These are phyloP conservation scores for Apodospora peruviana DNA, from an alignment of 495 filamentous ascomycete genomes.

Conservation along the genomic window DNA sequence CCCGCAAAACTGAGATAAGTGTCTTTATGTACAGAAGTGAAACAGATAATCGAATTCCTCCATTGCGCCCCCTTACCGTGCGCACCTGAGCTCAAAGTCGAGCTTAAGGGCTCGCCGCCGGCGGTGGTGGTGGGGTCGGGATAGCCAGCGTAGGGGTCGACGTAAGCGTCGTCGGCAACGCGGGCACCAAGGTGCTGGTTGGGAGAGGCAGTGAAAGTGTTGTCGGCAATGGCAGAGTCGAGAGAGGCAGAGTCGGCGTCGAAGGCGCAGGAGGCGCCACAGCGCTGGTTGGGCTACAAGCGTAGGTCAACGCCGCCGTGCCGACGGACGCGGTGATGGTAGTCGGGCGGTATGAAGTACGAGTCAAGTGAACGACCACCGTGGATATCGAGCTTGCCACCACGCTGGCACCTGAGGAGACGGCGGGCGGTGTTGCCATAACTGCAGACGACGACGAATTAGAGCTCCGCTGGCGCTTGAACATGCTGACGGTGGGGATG, in stretches of 20 bases:
- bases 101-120: no score
- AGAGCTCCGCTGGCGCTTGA: neutral
- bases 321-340: neutral
- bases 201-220: no score
- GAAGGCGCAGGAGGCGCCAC: neutral
- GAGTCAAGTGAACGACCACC: slow-evolving; percentile 2
- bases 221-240: no score
- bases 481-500: neutral
- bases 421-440: neutral
- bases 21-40: no score
- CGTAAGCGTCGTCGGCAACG: no score
- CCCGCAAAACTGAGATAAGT: no score
- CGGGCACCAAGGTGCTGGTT: no score
- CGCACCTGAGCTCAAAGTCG: no score
- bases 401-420: neutral
- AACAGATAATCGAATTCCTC: no score
- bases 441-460: neutral
- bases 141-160: no score
- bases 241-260: neutral
- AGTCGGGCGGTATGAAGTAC: neutral
- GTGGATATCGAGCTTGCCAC: neutral
- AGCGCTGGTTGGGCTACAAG: neutral
- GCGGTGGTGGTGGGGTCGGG: no score
- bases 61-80: no score
- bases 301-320: neutral